A percentile compares a stretch with the other conserved stretches of the same genome.
These are phyloP conservation scores for Melampsora americana DNA, from an alignment of 1,284 basidiomycete genomes.

Conservation along the genomic window DNA sequence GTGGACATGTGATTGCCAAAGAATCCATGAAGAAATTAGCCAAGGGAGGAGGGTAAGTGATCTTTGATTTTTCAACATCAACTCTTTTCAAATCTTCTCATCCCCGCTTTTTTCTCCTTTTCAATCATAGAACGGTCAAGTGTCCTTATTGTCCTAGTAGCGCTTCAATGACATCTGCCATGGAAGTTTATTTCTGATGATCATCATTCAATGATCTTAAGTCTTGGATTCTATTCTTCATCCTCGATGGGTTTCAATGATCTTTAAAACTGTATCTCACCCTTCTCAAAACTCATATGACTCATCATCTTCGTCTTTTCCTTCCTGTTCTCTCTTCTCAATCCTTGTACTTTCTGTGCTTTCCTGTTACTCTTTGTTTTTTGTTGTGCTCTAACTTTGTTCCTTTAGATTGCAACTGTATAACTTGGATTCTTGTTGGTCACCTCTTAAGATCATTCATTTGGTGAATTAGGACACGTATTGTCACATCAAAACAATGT, in stretches of 20 bases:
- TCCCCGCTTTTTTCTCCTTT: background rate
- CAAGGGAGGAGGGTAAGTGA: constrained; percentile 77
- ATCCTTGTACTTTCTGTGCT: background rate
- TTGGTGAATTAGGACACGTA: too few species aligned
- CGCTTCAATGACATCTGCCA: constrained; percentile 62
- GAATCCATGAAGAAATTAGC: constrained; percentile 80
- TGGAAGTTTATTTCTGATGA: constrained; percentile 68
- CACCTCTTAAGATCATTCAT: too few species aligned
- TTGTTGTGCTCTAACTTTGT: background rate
- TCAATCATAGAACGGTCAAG: constrained; percentile 66
- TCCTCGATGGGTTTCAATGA: too few species aligned
- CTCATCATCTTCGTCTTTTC: background rate
- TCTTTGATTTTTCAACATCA: too few species aligned
- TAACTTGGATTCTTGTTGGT: too few species aligned
- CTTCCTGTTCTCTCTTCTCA: background rate
- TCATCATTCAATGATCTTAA: background rate
- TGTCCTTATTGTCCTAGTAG: constrained; percentile 86
- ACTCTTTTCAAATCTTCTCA: background rate
- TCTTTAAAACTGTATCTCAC: background rate
- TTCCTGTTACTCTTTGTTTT: background rate
- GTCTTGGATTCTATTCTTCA: background rate
- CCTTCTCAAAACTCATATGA: background rate
- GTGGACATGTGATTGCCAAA: constrained; percentile 88
- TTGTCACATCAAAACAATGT: too few species aligned
- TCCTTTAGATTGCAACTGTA: too few species aligned